A percentile compares a stretch with the other conserved stretches of the same genome.
phyloP scores from a whole-genome alignment of 148 eudicot genomes.

The Cornus florida region DNA sequence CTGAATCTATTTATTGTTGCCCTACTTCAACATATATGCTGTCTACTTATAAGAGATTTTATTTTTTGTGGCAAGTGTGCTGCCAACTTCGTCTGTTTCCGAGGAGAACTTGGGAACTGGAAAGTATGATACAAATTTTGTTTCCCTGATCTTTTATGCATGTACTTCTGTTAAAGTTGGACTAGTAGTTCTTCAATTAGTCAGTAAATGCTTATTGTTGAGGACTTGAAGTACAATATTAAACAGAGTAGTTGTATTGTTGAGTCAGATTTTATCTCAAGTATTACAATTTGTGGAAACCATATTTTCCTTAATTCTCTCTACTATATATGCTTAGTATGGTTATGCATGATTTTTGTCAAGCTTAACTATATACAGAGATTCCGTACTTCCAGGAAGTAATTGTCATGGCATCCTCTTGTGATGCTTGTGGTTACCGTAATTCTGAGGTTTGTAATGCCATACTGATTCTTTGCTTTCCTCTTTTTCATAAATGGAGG shows the following conservation, averaged over 20 bases:
- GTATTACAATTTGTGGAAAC: not conserved
- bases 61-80: no score
- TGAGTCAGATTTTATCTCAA: not conserved
- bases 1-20: no score
- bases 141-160: no score
- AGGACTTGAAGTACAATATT: not conserved
- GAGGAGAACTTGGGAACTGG: not conserved
- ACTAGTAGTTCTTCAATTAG: not conserved
- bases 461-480: not conserved
- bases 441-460: conserved; percentile 76
- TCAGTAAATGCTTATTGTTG: not conserved
- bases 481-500: not conserved
- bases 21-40: no score
- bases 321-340: not conserved
- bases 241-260: not conserved
- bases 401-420: conserved; percentile 94
- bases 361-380: conserved; percentile 61
- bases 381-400: conserved; percentile 99
- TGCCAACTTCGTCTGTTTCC: no score
- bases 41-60: no score
- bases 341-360: conserved; percentile 18
- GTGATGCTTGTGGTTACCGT: conserved; percentile 93
- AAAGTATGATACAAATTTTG: not conserved
- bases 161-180: not conserved
- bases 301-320: not conserved